Evolutionary conservation across 495 filamentous ascomycete species (phyloP), one percentile per base, ranked within the genome.

Genomic region (Xylaria bambusicola): DNA sequence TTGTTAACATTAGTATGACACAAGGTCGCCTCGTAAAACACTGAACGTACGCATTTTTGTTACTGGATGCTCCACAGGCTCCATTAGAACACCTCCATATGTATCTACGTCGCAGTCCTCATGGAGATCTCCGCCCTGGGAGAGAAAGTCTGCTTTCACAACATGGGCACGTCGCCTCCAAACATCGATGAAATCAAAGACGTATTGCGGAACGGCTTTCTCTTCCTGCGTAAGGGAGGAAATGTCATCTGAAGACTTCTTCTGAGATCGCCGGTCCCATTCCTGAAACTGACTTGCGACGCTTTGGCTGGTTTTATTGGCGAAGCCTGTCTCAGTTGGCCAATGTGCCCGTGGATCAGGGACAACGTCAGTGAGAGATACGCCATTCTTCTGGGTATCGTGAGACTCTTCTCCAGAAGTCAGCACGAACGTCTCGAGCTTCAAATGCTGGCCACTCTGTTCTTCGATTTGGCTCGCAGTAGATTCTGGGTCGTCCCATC

Each of bases 41-140:
- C 29, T 3, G 40, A 41, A 41, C 55, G 26, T 36, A 58, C 55
- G 6, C 1, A 0, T 42, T 21, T 64, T 20, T 24, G 71, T 74
- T 0, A 62, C 55, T 1, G 67, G 63, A 15, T 70, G 55, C 2
- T 44, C 13, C 3, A 72, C 29, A 0, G 73, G 73, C 6, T 52
- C 27, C 26, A 74, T 26, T 20, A 75, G 62, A 17, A 7, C 3
- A 17, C 75, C 74, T 0, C 63, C 73, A 13, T 45, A 6, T 1
- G 75, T 60, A 47, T 77, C 54, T 15, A 79, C 56, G 18, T 75
- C 75, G 23, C 65, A 66, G 1, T 41, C 35, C 40, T 62, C 69
- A 17, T 76, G 70, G 3, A 58, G 33, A 3, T 35, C 23, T 10
- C 53, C 33, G 0, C 49, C 46, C 20, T 52, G n/a, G 0, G 61